Conservation (phyloP, 768 basidiomycete species). For the Hypsizygus marmoreus region DNA sequence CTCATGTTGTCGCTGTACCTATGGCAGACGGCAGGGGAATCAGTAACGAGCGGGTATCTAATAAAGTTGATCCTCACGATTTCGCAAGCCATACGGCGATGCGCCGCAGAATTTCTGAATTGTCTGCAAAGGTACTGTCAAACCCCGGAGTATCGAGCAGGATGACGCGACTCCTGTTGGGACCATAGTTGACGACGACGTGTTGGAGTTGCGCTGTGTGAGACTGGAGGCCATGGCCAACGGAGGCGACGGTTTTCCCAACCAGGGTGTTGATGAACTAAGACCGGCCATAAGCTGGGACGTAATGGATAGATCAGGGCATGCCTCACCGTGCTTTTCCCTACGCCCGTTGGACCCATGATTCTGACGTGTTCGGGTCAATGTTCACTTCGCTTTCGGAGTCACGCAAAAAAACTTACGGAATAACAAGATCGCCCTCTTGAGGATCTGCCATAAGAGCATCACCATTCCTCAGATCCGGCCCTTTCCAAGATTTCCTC, state of each 20-base stretch:
- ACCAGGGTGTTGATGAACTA: constrained; percentile 5
- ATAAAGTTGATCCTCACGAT: not conserved
- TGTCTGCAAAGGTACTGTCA: constrained; percentile 8
- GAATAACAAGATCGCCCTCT: constrained; percentile 4
- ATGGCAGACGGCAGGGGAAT: not conserved
- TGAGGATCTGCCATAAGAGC: not conserved
- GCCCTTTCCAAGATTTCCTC: no score
- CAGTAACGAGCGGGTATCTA: not conserved
- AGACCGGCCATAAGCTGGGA: not conserved
- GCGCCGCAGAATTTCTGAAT: constrained; percentile 7
- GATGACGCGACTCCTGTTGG: constrained; percentile 1
- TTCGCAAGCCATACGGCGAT: constrained; percentile 5
- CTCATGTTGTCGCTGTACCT: not conserved
- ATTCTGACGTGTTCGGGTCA: not conserved
- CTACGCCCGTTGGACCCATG: constrained; percentile 2
- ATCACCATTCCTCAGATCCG: no score
- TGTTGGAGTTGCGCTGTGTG: not conserved
- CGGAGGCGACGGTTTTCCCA: not conserved
- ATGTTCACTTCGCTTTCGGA: not conserved
- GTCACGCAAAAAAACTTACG: not conserved
- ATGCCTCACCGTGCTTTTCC: constrained; percentile 4
- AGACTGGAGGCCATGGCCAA: not conserved
- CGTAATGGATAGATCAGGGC: not conserved
- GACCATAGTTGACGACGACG: constrained; percentile 2
- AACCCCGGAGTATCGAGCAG: constrained; percentile 12